Base-by-base conservation (phyloP, 2,329 filamentous ascomycete genomes). In the Fusarium sp. region DNA sequence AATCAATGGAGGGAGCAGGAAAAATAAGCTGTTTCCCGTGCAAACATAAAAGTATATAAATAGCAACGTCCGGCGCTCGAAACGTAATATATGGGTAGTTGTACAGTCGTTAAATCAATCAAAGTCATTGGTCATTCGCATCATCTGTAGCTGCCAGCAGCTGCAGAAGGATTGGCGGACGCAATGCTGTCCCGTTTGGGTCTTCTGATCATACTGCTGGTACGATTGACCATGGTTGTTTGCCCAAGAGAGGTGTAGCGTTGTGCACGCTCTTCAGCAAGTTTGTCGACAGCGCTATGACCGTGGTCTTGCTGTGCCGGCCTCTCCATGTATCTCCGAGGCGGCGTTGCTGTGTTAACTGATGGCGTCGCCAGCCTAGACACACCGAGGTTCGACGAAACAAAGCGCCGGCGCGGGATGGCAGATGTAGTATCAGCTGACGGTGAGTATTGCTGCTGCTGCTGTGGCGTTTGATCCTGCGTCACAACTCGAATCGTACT, bases 321-420 rank as follows among this genome's bases (percentile, higher is more conserved):
- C 36, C 50, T 62, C 26, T 62, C 59, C 26, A 88, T 78, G 65
- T 88, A 89, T 41, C 87, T 85, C 38, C 88, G 84, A 22, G 82
- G 78, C 11, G 84, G 80, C 5, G 83, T 78, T 12, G 82, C 78
- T 22, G 82, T 82, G 6, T 85, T 81, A 22, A 82, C 80, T 5
- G 80, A 75, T 5, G 85, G 82, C 10, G 82, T 78, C 6, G 83
- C 81, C 14, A 89, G 77, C 32, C 88, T 85, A 57, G 86, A 86
- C 64, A 78, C 75, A 39, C 84, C 84, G 48, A 87, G 78, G 28
- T 84, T 85, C 0, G 88, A 86, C 13, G 87, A 84, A 22, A 84
- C 84, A 56, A 90, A 82, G 26, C 89, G 85, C 57, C 89, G 85
- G 48, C 89, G 85, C 11, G 88, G 88, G 22, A 90, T 80, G 18